Evolutionary conservation across 257 asterid species (phyloP), one percentile per base, ranked within the genome.

Genomic region (Marsdenia floribunda): DNA sequence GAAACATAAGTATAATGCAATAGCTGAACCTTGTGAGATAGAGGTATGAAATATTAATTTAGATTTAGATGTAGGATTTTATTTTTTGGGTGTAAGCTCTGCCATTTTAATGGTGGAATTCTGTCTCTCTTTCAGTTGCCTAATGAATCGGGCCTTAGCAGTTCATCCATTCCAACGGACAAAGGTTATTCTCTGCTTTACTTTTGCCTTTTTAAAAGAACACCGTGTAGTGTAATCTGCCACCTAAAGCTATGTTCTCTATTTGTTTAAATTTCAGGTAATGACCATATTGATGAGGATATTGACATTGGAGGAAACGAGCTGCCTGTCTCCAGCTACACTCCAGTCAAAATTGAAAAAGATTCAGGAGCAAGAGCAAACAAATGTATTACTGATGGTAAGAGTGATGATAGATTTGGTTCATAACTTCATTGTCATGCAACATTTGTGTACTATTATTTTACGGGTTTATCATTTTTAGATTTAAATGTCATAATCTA

Each of bases 111-210:
- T 74, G 55, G 53, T 64, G 49, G 14, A 14, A 29, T 77, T 60
- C 42, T 67, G 22, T 75, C 70, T 76, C 64, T 83, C 74, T 83
- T 79, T 82, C 96, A 93, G 97, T 89, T 93, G 70, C 97, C 90
- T 66, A 87, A 89, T 82, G 98, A 86, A 71, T 88, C 93, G 22
- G 96, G 93, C 75, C 90, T 90, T 26, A 93, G 98, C 87, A 93
- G 87, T 85, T 93, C 97, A 57, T 91, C 98, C 42, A 80, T 88
- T 89, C 96, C 87, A 85, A 83, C 75, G 57, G 93, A 83, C 79
- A 91, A 85, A 93, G 98, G 98, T 93, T 83, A 22, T 50, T 76
- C 49, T 70, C 77, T 54, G 13, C n/a, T n/a, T 61, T 68, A 68
- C 53, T 70, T 14, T 70, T 14, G 80, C 50, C 71, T 49, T 55